phyloP scores from a whole-genome alignment of 495 filamentous ascomycete species.

The Neurospora sp. region DNA sequence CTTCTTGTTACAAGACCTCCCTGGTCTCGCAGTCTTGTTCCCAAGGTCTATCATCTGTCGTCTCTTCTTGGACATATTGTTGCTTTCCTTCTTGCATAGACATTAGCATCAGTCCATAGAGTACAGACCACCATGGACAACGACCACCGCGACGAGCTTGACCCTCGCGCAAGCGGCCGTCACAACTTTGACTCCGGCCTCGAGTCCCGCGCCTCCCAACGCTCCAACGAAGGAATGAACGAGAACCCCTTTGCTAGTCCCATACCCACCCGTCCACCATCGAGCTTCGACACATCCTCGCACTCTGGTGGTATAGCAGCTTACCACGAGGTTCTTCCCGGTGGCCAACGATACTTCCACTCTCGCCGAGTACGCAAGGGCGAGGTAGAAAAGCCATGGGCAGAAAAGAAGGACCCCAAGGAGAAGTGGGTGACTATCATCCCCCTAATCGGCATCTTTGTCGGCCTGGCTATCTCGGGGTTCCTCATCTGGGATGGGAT shows the following conservation, averaged over 20 bases:
- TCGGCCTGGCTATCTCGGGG: constrained; percentile 56
- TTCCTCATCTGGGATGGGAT: constrained; percentile 65
- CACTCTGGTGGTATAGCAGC: not conserved
- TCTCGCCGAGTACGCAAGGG: constrained; percentile 62
- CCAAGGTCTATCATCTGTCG: not conserved
- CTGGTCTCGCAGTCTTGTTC: not conserved
- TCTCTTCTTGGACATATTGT: not conserved
- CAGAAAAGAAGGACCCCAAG: constrained; percentile 54
- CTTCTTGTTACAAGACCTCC: not conserved
- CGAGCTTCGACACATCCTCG: constrained; percentile 41
- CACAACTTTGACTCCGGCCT: not conserved
- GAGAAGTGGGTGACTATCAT: constrained; percentile 83
- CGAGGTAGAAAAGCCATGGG: constrained; percentile 62
- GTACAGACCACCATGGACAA: not conserved
- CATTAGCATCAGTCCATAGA: not conserved
- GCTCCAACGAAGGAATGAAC: constrained; percentile 1
- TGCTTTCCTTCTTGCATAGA: not conserved
- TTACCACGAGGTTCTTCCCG: constrained; percentile 3
- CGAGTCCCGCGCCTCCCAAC: not conserved
- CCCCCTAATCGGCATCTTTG: constrained; percentile 53
- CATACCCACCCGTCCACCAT: constrained; percentile 43
- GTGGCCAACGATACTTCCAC: constrained; percentile 58
- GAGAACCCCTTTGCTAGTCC: constrained; percentile 50
- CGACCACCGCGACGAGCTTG: not conserved
- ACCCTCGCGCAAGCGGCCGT: not conserved